Conservation (phyloP, 2,329 filamentous ascomycete genomes). For the Arthrobotrys sinensis region DNA sequence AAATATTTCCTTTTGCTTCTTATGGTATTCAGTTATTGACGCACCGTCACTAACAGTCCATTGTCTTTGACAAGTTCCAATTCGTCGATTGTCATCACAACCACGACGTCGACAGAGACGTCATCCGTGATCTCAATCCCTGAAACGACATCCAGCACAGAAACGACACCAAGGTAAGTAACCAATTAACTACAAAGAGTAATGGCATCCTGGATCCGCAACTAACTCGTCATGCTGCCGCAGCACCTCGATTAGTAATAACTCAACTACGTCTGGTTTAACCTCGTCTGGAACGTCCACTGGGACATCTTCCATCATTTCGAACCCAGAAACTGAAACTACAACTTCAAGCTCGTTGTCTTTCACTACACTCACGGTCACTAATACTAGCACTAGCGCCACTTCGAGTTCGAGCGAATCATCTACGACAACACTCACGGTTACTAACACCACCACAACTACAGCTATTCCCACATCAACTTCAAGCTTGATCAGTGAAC, state of each 20-base stretch:
- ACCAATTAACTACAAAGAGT: not conserved
- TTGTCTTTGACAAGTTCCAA: not conserved
- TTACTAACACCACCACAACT: constrained; percentile 6
- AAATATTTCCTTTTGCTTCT: not conserved
- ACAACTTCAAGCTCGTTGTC: constrained; percentile 9
- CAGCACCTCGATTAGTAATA: not conserved
- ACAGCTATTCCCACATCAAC: constrained; percentile 13
- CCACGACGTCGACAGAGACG: constrained; percentile 8
- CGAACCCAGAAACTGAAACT: constrained; percentile 25
- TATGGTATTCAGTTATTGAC: not conserved
- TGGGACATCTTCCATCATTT: constrained; percentile 37
- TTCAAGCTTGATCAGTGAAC: constrained; percentile 24
- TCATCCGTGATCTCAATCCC: constrained; percentile 5
- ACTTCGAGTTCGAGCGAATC: not conserved
- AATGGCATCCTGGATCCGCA: not conserved
- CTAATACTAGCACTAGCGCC: constrained; percentile 31
- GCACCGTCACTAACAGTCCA: not conserved
- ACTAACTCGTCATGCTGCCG: not conserved
- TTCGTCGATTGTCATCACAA: not conserved
- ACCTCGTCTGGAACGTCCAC: constrained; percentile 11
- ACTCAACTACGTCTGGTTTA: not conserved
- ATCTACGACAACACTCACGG: not conserved
- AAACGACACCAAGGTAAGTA: not conserved
- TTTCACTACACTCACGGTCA: constrained; percentile 9
- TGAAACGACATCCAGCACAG: constrained; percentile 9